These are phyloP conservation scores for Cardiospermum halicacabum DNA, from an alignment of 345 rosid genomes.

Conservation along the genomic window DNA sequence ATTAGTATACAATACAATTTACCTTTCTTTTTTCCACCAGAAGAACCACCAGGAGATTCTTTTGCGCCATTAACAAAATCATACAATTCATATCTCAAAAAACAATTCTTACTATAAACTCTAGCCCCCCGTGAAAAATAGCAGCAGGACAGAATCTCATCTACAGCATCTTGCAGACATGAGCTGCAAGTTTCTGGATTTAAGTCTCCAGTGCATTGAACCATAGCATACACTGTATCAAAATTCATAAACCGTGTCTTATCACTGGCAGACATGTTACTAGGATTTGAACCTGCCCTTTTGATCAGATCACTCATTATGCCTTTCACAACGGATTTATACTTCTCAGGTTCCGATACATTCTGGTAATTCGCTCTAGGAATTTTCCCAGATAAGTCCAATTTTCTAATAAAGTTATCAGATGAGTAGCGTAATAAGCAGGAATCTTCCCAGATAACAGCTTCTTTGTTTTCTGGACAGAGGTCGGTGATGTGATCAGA, in stretches of 20 bases:
- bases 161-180: slow-evolving; percentile 30
- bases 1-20: slow-evolving; percentile 3
- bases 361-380: slow-evolving; percentile 10
- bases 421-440: slow-evolving; percentile 36
- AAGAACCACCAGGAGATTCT: slow-evolving; percentile 8
- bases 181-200: slow-evolving; percentile 19
- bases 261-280: slow-evolving; percentile 9
- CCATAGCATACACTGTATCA: slow-evolving; percentile 21
- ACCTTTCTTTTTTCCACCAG: slow-evolving; percentile 15
- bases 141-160: slow-evolving; percentile 21
- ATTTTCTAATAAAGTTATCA: slow-evolving; percentile 20
- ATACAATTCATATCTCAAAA: slow-evolving; percentile 41
- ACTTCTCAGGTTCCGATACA: slow-evolving; percentile 19
- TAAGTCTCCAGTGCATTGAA: slow-evolving; percentile 36
- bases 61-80: slow-evolving; percentile 26
- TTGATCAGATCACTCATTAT: slow-evolving; percentile 22
- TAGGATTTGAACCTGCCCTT: slow-evolving; percentile 14
- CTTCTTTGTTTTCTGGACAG: slow-evolving; percentile 25
- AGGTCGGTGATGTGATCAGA: slow-evolving; percentile 11
- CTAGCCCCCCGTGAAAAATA: slow-evolving; percentile 28
- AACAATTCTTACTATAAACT: slow-evolving; percentile 36
- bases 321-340: slow-evolving; percentile 18
- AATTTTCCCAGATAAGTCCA: slow-evolving; percentile 24
- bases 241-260: background rate
- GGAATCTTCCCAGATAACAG: slow-evolving; percentile 28